Evolutionary conservation across 306 rosid species (phyloP).

Genomic region (Vachellia collinsii): DNA sequence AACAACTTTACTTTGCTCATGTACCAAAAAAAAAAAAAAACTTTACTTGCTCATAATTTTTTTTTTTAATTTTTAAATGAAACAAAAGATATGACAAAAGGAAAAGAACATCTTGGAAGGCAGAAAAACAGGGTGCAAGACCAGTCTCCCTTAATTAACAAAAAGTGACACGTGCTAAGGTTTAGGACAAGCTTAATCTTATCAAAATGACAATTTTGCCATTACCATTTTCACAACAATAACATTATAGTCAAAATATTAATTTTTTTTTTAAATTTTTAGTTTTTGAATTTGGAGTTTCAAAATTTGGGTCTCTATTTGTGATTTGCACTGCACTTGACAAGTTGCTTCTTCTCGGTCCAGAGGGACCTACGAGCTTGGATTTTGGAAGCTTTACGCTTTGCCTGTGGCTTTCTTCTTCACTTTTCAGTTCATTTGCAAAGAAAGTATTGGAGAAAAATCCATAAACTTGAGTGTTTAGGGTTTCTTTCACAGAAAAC

Average conservation of each 20-base stretch:
- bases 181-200: neutral
- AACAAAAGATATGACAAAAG: neutral
- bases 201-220: slow-evolving; percentile 22
- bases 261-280: too few species aligned
- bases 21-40: too few species aligned
- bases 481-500: slow-evolving; percentile 35
- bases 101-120: slow-evolving; percentile 2
- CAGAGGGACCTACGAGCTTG: neutral
- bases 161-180: slow-evolving; percentile 18
- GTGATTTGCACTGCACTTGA: neutral
- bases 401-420: neutral
- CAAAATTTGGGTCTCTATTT: too few species aligned
- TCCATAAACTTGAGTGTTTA: slow-evolving; percentile 7
- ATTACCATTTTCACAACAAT: neutral
- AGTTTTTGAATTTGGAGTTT: neutral
- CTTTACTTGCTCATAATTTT: neutral
- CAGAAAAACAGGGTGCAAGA: neutral
- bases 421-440: neutral
- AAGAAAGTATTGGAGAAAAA: neutral
- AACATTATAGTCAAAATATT: neutral
- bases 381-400: slow-evolving; percentile 28
- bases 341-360: neutral
- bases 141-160: neutral
- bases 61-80: neutral
- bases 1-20: neutral